These are phyloP conservation scores for Gilbertella persicaria DNA, from an alignment of 371 early-diverging fungal genomes.

Conservation along the genomic window DNA sequence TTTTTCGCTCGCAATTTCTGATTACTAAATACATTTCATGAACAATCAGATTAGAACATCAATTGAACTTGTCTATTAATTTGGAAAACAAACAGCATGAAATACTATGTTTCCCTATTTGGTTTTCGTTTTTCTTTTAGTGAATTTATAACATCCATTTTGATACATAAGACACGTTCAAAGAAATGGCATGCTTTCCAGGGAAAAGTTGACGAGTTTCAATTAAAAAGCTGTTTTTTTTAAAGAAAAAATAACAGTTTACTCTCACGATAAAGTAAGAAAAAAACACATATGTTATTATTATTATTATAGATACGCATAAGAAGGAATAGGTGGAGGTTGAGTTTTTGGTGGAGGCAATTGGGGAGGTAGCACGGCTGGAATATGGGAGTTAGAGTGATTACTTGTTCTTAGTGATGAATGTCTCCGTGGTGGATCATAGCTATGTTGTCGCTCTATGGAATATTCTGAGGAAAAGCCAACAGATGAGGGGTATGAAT, in stretches of 20 bases:
- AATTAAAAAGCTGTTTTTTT: too few relatives aligned
- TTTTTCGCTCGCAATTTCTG: too few relatives aligned
- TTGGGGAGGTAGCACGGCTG: constrained; percentile 20
- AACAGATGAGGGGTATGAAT: background rate
- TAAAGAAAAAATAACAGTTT: background rate
- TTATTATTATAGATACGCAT: constrained; percentile 3
- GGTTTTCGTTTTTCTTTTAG: background rate
- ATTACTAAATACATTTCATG: too few relatives aligned
- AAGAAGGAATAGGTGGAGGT: constrained; percentile 26
- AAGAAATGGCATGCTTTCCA: too few relatives aligned
- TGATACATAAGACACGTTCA: background rate
- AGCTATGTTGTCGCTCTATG: background rate
- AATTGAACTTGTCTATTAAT: too few relatives aligned
- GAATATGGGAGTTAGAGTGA: background rate
- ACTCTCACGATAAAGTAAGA: background rate
- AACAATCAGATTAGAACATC: too few relatives aligned
- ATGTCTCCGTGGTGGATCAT: background rate
- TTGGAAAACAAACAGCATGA: too few relatives aligned
- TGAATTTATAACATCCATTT: background rate
- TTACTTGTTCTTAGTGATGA: background rate
- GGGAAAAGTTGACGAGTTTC: too few relatives aligned
- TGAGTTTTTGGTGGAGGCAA: constrained; percentile 25
- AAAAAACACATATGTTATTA: background rate
- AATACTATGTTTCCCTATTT: background rate
- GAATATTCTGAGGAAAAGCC: background rate